phyloP scores from a whole-genome alignment of 768 basidiomycete species.

The Gyrodon lividus region DNA sequence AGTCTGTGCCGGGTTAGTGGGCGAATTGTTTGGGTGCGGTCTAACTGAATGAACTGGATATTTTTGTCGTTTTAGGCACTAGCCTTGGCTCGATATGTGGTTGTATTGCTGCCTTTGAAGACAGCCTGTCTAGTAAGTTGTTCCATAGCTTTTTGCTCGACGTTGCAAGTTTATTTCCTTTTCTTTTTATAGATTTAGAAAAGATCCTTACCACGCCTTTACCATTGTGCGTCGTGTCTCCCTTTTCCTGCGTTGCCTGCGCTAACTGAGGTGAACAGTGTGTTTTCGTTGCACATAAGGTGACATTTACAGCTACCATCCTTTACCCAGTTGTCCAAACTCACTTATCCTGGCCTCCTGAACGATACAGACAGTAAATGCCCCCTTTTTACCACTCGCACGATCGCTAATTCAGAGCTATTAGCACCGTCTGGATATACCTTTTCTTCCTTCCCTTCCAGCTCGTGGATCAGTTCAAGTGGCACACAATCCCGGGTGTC shows the following conservation, averaged over 20 bases:
- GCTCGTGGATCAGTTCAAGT: slow-evolving; percentile 57
- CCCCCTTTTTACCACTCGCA: not conserved
- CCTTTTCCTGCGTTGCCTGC: not conserved
- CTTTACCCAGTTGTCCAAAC: not conserved
- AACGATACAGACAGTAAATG: not conserved
- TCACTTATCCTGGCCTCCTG: not conserved
- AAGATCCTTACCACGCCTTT: slow-evolving; percentile 61
- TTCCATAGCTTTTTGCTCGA: not conserved
- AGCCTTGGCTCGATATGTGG: slow-evolving; percentile 52
- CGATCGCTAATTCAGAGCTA: not conserved
- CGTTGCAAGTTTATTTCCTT: not conserved
- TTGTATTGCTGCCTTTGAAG: slow-evolving; percentile 52
- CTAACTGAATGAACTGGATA: not conserved
- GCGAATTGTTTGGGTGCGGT: not conserved
- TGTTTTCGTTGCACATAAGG: not conserved
- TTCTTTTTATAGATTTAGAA: slow-evolving; percentile 45
- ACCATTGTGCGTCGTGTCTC: slow-evolving; percentile 52
- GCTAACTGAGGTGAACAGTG: not conserved
- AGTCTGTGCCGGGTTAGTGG: slow-evolving; percentile 50
- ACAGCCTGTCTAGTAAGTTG: slow-evolving; percentile 46
- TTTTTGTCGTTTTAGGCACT: slow-evolving; percentile 33
- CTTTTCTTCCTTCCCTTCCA: slow-evolving; percentile 80
- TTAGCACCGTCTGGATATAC: slow-evolving; percentile 67
- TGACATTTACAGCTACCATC: not conserved
- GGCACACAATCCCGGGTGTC: slow-evolving; percentile 67